phyloP scores from a whole-genome alignment of 2,329 filamentous ascomycete species.

The Mariannaea sp. region DNA sequence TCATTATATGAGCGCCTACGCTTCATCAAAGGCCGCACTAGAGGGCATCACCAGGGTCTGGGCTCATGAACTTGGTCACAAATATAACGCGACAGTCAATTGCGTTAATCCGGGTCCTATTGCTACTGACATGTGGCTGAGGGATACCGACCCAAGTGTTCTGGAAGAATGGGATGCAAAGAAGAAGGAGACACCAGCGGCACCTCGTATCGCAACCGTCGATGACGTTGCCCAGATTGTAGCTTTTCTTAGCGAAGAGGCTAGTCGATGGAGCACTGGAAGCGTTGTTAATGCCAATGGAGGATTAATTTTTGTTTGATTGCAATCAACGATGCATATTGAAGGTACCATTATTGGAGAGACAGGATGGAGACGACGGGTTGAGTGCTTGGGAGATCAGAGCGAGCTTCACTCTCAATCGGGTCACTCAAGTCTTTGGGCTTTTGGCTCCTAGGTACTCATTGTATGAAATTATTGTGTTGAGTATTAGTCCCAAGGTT shows the following conservation, averaged over 20 bases:
- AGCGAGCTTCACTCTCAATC: no score
- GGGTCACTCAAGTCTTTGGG: no score
- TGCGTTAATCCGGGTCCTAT: not conserved
- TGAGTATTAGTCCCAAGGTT: no score
- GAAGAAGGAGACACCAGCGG: constrained; percentile 18
- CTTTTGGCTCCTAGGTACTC: no score
- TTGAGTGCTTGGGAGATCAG: no score
- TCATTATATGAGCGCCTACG: not conserved
- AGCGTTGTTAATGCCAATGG: constrained; percentile 33
- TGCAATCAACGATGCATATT: no score
- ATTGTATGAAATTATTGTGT: no score
- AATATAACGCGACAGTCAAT: constrained; percentile 14
- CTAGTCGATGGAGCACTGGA: constrained; percentile 36
- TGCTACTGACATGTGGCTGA: constrained; percentile 20
- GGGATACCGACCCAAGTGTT: not conserved
- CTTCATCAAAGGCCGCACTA: not conserved
- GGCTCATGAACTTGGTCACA: constrained; percentile 53
- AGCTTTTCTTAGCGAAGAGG: constrained; percentile 33
- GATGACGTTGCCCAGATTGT: constrained; percentile 38
- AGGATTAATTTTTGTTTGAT: constrained; percentile 11
- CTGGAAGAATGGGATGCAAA: not conserved
- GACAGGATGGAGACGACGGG: no score
- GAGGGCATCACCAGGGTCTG: constrained; percentile 57
- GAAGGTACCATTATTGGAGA: no score
- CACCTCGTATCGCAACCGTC: constrained; percentile 30